A percentile compares a stretch with the other conserved stretches of the same genome.
These are phyloP conservation scores for Rhodotorula sp. DNA, from an alignment of 1,284 basidiomycete genomes.

Conservation along the genomic window DNA sequence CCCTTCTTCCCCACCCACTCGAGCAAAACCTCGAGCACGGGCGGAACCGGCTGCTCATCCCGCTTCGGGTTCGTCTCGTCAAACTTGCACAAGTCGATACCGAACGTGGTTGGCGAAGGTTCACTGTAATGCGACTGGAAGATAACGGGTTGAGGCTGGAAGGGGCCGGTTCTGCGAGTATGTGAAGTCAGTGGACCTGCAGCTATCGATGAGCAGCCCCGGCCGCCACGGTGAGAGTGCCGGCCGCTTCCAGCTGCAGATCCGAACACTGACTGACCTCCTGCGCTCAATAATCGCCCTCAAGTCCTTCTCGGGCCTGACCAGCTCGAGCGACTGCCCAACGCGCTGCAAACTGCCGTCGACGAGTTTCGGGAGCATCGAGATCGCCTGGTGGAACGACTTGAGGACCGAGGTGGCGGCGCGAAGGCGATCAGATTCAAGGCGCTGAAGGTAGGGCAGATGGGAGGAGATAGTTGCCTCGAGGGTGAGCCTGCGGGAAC, in stretches of 20 bases:
- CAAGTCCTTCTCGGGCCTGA: constrained; percentile 35
- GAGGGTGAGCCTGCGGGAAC: constrained; percentile 35
- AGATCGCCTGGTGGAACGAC: constrained; percentile 23
- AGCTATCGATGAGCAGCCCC: not conserved
- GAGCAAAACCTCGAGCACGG: constrained; percentile 27
- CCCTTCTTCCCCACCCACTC: constrained; percentile 15
- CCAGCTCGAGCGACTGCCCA: constrained; percentile 29
- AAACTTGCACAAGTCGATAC: constrained; percentile 37
- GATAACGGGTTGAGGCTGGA: constrained; percentile 37
- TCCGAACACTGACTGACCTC: constrained; percentile 1
- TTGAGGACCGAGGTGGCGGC: constrained; percentile 37
- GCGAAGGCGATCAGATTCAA: constrained; percentile 41
- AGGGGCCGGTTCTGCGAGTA: constrained; percentile 37
- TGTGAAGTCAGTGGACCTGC: not conserved
- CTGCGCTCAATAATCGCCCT: constrained; percentile 39
- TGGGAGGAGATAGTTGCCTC: constrained; percentile 37
- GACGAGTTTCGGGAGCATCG: constrained; percentile 21
- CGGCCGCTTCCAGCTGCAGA: not conserved
- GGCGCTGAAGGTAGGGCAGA: constrained; percentile 37
- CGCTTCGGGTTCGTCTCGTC: constrained; percentile 31
- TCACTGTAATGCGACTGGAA: constrained; percentile 41
- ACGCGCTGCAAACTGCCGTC: constrained; percentile 17
- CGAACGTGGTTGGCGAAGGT: constrained; percentile 27
- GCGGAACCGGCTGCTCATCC: constrained; percentile 11
- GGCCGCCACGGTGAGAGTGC: not conserved